Evolutionary conservation across 495 filamentous ascomycete species (phyloP), one percentile per base, ranked within the genome.

Genomic region (Extremus antarcticus): DNA sequence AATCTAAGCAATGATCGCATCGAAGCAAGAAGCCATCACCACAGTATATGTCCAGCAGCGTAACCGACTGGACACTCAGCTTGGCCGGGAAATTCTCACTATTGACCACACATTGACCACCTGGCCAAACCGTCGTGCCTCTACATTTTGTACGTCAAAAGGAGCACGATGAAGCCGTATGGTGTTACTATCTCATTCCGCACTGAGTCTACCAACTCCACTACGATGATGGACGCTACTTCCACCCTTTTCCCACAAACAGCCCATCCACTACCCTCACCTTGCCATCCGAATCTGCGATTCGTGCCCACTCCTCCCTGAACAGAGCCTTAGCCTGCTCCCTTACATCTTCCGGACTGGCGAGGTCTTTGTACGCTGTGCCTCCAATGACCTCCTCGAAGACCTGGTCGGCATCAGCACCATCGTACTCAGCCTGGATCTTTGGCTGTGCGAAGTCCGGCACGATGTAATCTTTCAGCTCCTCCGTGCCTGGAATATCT

Each of bases 271-370:
- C 25, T 21, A 58, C 59, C 29, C 20, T 22, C 15, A 62, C 53
- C 23, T 54, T 51, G 17, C 49, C 55, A 43, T 40, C 43, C n/a
- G 25, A 40, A 41, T 63, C 47, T 4, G 56, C 56, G 9, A 54
- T 24, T 41, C 56, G 56, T 3, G 22, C 10, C 60, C 60, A 59
- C 40, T 59, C 56, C 24, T 59, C 51, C 32, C 50, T 20, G 43
- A 63, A 63, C 16, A 59, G 17, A 15, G n/a, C 43, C 19, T 47
- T 23, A n/a, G 60, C 60, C 53, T 45, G 20, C 15, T 49, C 10
- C 17, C 47, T n/a, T 1, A 59, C 16, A 11, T 56, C 47, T 35
- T 4, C 7, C 1, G 49, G 46, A 21, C 25, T 29, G 1, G 46
- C 50, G 1, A 59, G 57, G 8, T 43, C 2, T 19, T 11, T 50